phyloP scores from a whole-genome alignment of 176 grass and related monocot genomes.

The Coix lacrymajobi region DNA sequence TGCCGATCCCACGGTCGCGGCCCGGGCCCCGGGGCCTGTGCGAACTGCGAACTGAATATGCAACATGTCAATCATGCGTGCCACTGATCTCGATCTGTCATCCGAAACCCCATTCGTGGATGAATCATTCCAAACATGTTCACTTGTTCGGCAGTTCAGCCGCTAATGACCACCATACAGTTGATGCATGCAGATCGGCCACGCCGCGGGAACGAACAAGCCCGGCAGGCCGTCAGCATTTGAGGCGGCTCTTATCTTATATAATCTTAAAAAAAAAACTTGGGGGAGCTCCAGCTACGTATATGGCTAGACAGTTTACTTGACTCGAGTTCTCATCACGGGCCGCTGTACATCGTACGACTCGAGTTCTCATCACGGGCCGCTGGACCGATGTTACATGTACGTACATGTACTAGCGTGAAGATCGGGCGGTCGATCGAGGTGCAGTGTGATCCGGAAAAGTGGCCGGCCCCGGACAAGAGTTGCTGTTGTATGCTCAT shows the following conservation, averaged over 20 bases:
- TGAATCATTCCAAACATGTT: not conserved
- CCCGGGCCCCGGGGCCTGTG: not conserved
- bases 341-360: not conserved
- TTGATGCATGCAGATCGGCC: not conserved
- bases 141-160: not conserved
- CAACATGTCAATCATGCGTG: not conserved
- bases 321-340: not conserved
- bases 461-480: not conserved
- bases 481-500: not conserved
- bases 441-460: not conserved
- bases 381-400: not conserved
- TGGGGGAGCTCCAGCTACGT: not conserved
- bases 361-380: not conserved
- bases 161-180: too few species aligned
- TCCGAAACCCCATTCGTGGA: not conserved
- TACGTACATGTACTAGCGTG: not conserved
- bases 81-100: slow-evolving; percentile 13
- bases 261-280: not conserved
- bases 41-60: not conserved
- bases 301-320: not conserved
- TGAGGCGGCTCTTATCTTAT: not conserved
- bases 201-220: not conserved
- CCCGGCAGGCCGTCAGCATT: not conserved
- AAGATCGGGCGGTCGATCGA: not conserved
- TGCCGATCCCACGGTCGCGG: not conserved